phyloP scores from a whole-genome alignment of 1,284 basidiomycete species.

The Schizopora paradoxa region DNA sequence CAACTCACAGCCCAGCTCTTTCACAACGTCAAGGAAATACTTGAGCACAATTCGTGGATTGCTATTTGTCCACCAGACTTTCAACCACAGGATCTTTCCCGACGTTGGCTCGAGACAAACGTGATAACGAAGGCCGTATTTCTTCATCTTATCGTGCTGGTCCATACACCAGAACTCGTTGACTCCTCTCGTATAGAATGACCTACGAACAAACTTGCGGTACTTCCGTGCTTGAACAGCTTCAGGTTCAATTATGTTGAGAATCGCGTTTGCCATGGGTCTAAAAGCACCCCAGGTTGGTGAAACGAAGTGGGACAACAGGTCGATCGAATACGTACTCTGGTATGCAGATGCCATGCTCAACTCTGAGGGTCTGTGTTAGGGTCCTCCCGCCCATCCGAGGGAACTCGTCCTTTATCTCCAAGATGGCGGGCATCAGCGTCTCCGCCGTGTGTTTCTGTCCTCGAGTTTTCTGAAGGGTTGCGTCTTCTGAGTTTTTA shows the following conservation, averaged over 20 bases:
- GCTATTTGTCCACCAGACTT: conserved; percentile 19
- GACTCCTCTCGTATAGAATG: conserved; percentile 10
- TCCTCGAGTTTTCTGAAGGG: too few relatives aligned
- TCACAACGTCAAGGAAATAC: conserved; percentile 14
- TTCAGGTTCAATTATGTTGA: background rate
- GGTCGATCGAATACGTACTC: conserved; percentile 5
- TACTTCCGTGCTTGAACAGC: conserved; percentile 5
- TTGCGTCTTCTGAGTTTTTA: too few relatives aligned
- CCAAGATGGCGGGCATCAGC: too few relatives aligned
- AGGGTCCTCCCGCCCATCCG: conserved; percentile 2
- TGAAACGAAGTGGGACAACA: background rate
- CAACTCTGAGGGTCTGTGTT: background rate
- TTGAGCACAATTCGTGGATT: conserved; percentile 16
- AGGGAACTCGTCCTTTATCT: conserved; percentile 2
- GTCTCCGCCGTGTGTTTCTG: too few relatives aligned
- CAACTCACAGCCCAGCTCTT: conserved; percentile 6
- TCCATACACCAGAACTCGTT: conserved; percentile 18
- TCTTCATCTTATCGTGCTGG: conserved; percentile 19
- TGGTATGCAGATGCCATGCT: conserved; percentile 5
- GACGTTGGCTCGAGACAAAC: conserved; percentile 13
- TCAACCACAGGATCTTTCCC: conserved; percentile 16
- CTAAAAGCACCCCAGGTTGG: background rate
- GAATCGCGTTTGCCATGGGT: background rate
- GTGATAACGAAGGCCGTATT: conserved; percentile 17
- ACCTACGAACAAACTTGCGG: conserved; percentile 3